A percentile compares a stretch with the other conserved stretches of the same genome.
Evolutionary conservation across 176 grass and related monocot genomes (phyloP).

Genomic region (Oryza rufipogon): DNA sequence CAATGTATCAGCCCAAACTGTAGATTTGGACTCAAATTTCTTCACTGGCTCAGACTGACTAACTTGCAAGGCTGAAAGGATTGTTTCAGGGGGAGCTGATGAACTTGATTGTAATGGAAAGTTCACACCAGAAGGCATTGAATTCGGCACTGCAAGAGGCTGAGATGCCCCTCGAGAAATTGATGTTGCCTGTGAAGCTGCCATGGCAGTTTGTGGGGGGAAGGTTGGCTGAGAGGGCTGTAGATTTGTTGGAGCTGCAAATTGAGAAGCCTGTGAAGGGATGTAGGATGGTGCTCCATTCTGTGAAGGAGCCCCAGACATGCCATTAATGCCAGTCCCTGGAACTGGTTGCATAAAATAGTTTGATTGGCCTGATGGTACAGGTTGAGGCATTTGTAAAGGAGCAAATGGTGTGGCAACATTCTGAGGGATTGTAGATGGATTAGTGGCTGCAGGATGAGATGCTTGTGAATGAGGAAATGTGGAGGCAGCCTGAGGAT

Average conservation of each 20-base stretch:
- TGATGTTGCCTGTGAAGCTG: conserved; percentile 39
- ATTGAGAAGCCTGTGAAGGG: conserved; percentile 48
- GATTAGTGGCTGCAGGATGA: conserved; percentile 31
- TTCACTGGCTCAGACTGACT: conserved; percentile 60
- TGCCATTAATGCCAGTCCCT: background rate
- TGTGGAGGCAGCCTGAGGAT: conserved; percentile 27
- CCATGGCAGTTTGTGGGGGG: conserved; percentile 30
- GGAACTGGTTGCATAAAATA: conserved; percentile 40
- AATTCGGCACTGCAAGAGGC: conserved; percentile 45
- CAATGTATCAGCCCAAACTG: conserved; percentile 94
- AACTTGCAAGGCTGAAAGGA: conserved; percentile 57
- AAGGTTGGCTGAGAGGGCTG: conserved; percentile 51
- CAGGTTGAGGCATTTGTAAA: conserved; percentile 33
- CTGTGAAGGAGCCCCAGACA: conserved; percentile 44
- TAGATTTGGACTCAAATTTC: conserved; percentile 90
- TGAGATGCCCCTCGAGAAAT: conserved; percentile 59
- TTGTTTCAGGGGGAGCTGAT: conserved; percentile 62
- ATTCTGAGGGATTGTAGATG: conserved; percentile 38
- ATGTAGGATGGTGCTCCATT: conserved; percentile 44
- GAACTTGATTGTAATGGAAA: conserved; percentile 49
- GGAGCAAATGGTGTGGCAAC: conserved; percentile 39
- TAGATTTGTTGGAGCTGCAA: conserved; percentile 41
- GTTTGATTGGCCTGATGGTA: conserved; percentile 35
- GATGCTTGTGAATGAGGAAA: conserved; percentile 44
- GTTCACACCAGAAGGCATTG: conserved; percentile 44